Evolutionary conservation across 495 filamentous ascomycete genomes (phyloP).

Genomic region (Melanomma pulvis-pyrius): DNA sequence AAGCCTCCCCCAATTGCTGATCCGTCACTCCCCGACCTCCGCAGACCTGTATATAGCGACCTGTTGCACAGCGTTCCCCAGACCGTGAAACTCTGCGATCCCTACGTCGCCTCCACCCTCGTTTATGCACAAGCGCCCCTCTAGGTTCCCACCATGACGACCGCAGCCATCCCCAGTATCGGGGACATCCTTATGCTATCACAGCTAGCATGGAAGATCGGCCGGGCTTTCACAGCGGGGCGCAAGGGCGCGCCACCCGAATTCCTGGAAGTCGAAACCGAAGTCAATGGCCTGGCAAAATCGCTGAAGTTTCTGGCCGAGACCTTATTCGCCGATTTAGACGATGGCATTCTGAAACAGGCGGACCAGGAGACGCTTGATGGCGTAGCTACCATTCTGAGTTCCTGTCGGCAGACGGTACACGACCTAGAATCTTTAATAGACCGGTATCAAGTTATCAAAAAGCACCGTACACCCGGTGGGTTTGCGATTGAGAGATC

Average conservation of each 20-base stretch:
- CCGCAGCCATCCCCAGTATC: conserved; percentile 38
- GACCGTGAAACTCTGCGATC: not conserved
- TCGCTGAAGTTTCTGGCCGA: conserved; percentile 47
- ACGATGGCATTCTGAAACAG: conserved; percentile 40
- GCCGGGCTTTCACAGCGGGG: conserved; percentile 49
- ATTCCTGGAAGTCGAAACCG: conserved; percentile 48
- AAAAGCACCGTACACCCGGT: conserved; percentile 39
- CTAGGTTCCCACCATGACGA: conserved; percentile 24
- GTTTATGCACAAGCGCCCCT: conserved; percentile 5
- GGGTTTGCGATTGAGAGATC: conserved; percentile 42
- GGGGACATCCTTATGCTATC: conserved; percentile 51
- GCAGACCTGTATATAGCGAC: not conserved
- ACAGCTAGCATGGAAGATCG: conserved; percentile 49
- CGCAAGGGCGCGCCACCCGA: conserved; percentile 45
- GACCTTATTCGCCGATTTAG: conserved; percentile 40
- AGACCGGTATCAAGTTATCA: conserved; percentile 47
- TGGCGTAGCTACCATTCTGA: conserved; percentile 43
- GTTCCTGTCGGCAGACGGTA: conserved; percentile 42
- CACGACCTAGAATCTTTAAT: conserved; percentile 47
- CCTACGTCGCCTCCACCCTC: not conserved
- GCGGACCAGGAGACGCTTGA: conserved; percentile 40
- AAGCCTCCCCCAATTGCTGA: conserved; percentile 5
- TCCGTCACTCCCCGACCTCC: not conserved
- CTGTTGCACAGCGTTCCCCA: not conserved
- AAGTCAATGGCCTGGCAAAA: conserved; percentile 45